Conservation (phyloP, 2,329 filamentous ascomycete genomes). For the Ophiostoma piceae region DNA sequence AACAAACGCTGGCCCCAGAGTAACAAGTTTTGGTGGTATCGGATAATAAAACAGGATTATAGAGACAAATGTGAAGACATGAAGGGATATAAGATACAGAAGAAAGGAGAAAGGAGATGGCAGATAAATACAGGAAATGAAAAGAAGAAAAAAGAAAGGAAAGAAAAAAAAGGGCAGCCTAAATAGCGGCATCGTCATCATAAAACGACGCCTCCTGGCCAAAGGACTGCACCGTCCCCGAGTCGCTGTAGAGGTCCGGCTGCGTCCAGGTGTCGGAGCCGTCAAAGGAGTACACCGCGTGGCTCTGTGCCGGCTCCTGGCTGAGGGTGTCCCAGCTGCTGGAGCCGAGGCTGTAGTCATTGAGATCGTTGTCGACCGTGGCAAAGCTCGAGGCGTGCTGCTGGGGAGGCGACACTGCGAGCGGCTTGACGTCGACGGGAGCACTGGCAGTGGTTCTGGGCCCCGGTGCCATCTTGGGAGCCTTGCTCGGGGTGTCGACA, state of each 20-base stretch:
- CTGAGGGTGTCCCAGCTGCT: neutral
- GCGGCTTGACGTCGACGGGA: neutral
- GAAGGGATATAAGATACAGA: neutral
- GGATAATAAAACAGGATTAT: neutral
- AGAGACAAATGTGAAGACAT: neutral
- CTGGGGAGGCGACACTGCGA: neutral
- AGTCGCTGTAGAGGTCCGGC: constrained; percentile 9
- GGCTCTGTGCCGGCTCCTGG: neutral
- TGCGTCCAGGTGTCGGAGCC: constrained; percentile 22
- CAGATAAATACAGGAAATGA: neutral
- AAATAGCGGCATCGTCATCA: constrained; percentile 24
- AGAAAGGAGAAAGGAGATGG: too few species aligned
- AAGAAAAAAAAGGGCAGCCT: neutral
- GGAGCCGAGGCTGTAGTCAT: neutral
- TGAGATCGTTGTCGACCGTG: neutral
- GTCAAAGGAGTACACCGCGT: constrained; percentile 18
- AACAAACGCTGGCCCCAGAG: neutral
- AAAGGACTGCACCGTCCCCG: constrained; percentile 20
- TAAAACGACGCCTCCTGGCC: constrained; percentile 19
- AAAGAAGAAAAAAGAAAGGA: neutral
- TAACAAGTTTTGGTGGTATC: neutral
- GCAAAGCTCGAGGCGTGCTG: neutral
- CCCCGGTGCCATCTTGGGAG: constrained; percentile 17
- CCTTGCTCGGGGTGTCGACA: constrained; percentile 39
- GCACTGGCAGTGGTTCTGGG: neutral